A percentile compares a stretch with the other conserved stretches of the same genome.
Conservation (phyloP, 2,329 filamentous ascomycete genomes). For the Arthrobotrys sphaeroides region DNA sequence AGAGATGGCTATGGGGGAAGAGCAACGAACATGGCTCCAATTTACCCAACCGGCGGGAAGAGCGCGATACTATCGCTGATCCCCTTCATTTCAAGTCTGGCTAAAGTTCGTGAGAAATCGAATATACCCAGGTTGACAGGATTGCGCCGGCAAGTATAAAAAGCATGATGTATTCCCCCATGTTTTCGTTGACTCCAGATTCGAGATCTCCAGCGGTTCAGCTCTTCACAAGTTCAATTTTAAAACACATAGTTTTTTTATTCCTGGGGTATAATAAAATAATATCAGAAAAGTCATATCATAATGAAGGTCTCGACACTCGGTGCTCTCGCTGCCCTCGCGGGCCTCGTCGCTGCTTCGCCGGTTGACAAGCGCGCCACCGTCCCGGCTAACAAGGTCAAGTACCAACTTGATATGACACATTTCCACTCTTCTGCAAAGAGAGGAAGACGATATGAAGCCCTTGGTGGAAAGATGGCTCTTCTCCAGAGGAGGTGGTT, state of each 20-base stretch:
- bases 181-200: slow-evolving; percentile 46
- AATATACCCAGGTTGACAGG: slow-evolving; percentile 14
- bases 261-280: slow-evolving; percentile 25
- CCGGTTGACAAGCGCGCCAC: slow-evolving; percentile 46
- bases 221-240: slow-evolving; percentile 24
- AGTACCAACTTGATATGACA: slow-evolving; percentile 52
- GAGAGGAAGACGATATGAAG: slow-evolving; percentile 48
- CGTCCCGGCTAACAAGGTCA: slow-evolving; percentile 49
- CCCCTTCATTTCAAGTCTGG: slow-evolving; percentile 46
- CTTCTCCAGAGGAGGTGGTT: slow-evolving; percentile 43
- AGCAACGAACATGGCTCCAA: slow-evolving; percentile 23
- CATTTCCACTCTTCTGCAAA: slow-evolving; percentile 53
- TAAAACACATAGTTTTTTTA: neutral
- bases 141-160: slow-evolving; percentile 41
- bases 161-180: slow-evolving; percentile 45
- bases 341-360: slow-evolving; percentile 43
- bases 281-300: slow-evolving; percentile 16
- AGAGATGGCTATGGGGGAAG: slow-evolving; percentile 19
- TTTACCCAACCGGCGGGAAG: slow-evolving; percentile 48
- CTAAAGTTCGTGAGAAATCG: slow-evolving; percentile 39
- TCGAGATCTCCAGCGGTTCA: slow-evolving; percentile 39
- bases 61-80: slow-evolving; percentile 48
- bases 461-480: slow-evolving; percentile 51
- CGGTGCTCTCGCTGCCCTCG: slow-evolving; percentile 28
- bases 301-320: slow-evolving; percentile 52